Percentiles rank a stretch among this genome's conserved stretches.
These are phyloP conservation scores for Ramichloridium luteum DNA, from an alignment of 2,329 filamentous ascomycete species.

Conservation along the genomic window DNA sequence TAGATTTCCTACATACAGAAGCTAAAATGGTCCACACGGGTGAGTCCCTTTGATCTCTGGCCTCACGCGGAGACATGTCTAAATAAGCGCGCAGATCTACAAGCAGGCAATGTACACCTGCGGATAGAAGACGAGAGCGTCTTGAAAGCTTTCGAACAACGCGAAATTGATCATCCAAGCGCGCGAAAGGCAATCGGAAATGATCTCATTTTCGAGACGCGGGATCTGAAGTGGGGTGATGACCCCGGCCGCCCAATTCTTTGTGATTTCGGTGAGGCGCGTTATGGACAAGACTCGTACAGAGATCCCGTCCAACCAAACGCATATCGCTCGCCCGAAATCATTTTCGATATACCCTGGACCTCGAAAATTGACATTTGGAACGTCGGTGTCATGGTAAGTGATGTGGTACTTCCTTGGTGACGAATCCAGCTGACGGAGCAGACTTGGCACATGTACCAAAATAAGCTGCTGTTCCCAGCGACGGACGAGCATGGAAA, in stretches of 20 bases:
- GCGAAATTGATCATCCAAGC: neutral
- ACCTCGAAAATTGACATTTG: constrained; percentile 6
- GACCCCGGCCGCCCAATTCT: constrained; percentile 5
- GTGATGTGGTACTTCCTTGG: neutral
- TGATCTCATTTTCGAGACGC: neutral
- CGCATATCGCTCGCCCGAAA: constrained; percentile 7
- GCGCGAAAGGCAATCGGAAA: neutral
- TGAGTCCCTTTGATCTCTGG: neutral
- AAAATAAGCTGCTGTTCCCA: constrained; percentile 1
- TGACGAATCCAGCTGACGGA: neutral
- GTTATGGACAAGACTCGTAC: neutral
- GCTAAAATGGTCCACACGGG: constrained; percentile 1
- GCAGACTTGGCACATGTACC: neutral
- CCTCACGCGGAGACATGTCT: neutral
- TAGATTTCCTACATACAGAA: constrained; percentile 3
- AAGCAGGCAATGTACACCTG: constrained; percentile 1
- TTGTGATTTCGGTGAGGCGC: constrained; percentile 8
- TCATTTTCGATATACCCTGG: constrained; percentile 6
- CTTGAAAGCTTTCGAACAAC: neutral
- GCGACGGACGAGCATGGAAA: neutral
- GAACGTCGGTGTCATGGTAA: constrained; percentile 4
- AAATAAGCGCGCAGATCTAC: neutral
- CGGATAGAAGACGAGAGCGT: neutral
- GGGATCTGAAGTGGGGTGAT: neutral
- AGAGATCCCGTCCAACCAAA: constrained; percentile 5